These are phyloP conservation scores for Bisporella sp. DNA, from an alignment of 2,329 filamentous ascomycete species.

Conservation along the genomic window DNA sequence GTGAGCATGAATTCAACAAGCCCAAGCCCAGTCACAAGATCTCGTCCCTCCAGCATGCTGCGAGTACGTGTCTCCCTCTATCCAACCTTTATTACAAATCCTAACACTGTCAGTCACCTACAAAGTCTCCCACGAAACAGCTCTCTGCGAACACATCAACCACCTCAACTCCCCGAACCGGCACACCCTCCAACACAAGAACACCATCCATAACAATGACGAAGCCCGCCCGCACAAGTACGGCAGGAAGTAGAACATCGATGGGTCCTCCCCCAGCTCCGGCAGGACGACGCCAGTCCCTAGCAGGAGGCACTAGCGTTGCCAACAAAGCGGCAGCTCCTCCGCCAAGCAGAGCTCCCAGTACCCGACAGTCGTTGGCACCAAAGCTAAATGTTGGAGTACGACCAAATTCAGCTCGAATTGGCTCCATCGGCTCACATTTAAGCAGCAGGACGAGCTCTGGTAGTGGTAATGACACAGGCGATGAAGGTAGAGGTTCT, in stretches of 20 bases:
- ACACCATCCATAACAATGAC: constrained; percentile 31
- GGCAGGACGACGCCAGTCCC: constrained; percentile 30
- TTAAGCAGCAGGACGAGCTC: constrained; percentile 22
- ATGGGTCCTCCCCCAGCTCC: constrained; percentile 55
- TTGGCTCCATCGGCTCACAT: constrained; percentile 25
- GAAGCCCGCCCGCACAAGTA: constrained; percentile 47
- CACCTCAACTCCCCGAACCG: constrained; percentile 53
- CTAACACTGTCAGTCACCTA: constrained; percentile 52
- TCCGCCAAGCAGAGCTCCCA: constrained; percentile 12
- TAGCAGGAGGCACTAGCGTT: constrained; percentile 27
- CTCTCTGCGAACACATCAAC: constrained; percentile 48
- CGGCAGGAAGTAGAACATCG: constrained; percentile 49
- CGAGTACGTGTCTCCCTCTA: constrained; percentile 38
- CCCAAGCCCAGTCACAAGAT: constrained; percentile 60
- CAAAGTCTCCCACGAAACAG: constrained; percentile 75
- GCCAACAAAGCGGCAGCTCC: constrained; percentile 20
- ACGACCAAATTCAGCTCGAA: constrained; percentile 23
- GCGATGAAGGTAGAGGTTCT: constrained; percentile 29
- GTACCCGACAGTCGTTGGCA: constrained; percentile 18
- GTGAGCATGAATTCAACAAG: constrained; percentile 67
- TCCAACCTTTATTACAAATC: constrained; percentile 15
- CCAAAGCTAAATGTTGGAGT: constrained; percentile 16
- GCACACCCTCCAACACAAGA: constrained; percentile 53
- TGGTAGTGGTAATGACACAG: constrained; percentile 21
- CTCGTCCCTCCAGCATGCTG: constrained; percentile 48